Evolutionary conservation across 1,284 basidiomycete genomes (phyloP), one percentile per base, ranked within the genome.

Genomic region (Lentinula novae-zelandiae): DNA sequence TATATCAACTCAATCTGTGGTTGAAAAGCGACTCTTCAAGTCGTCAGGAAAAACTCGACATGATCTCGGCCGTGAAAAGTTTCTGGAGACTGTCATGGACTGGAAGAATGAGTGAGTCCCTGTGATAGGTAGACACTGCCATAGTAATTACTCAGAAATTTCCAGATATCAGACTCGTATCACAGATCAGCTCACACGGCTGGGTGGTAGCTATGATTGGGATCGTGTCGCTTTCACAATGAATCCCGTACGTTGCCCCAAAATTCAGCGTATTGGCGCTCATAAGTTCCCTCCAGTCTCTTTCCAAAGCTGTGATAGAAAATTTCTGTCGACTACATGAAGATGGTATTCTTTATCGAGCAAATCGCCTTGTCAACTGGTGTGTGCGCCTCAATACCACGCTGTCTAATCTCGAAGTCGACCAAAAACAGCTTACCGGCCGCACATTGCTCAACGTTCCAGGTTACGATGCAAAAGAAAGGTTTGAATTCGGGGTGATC

Each of bases 321-420:
- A 93, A 86, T 9, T 99, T 99, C 76, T 96, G 94, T 74, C 82
- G 84, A 48, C 76, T 99, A 48, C 90, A 96, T 71, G 96, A 99
- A 72, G 93, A 96, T 57, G 96, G 96, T 6, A 85, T 95, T 68
- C 76, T 99, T 62, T 99, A 99, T 76, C 92, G 97, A 44, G 96
- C 95, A 17, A 99, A 98, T 74, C 88, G 96, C 40, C 85, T 99
- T 56, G 96, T 99, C 66, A 98, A 99, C 74, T 99, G 97, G 96
- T 99, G 96, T 81, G 92, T 95, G 62, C 85, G 88, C 71, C 78
- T 99, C 64, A 98, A 98, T 75, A 99, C 97, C 8, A 97, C 96
- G 0, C 79, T 99, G 7, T 98, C 96, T 54, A 98, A 98, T 75
- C 82, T 99, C 60, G 97, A 99, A 83, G 96, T 99, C 67, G 96